Base-by-base conservation (phyloP, 768 basidiomycete genomes). In the Cystobasidium onofrii region DNA sequence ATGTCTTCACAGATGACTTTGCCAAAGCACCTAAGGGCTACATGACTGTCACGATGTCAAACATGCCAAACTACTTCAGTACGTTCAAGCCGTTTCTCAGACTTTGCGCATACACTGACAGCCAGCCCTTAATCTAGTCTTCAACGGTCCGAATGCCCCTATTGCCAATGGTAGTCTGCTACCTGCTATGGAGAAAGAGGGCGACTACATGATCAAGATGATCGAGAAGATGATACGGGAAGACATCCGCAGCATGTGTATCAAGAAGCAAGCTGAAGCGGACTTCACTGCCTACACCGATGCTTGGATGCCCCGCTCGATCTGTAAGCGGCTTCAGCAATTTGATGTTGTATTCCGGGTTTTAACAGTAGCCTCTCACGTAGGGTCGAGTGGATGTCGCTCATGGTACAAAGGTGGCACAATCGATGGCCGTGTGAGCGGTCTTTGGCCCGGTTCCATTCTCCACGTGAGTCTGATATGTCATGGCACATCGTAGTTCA, bases 51-150 rank as follows among this genome's bases (percentile, higher is more conserved):
- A 65, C 74, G 39, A 64, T 73, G 72, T 52, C 60, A 36, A 31
- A 63, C 29, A 63, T 73, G 72, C 72, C 72, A 29, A 73, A 73
- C 44, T 73, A 73, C 50, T 73, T 63, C 43, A 67, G 57, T 60
- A 27, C 4, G 57, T 34, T n/a, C n/a, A n/a, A n/a, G n/a, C n/a
- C n/a, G n/a, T n/a, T n/a, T n/a, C n/a, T n/a, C n/a, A n/a, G n/a
- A n/a, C n/a, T n/a, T n/a, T n/a, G n/a, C n/a, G n/a, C n/a, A n/a
- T n/a, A n/a, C n/a, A n/a, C n/a, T n/a, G n/a, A n/a, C n/a, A n/a
- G 2, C 15, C 12, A 3, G 25, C 25, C 4, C n/a, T 50, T 7
- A 12, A 7, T 50, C 4, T 13, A 60, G 72, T 73, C 62, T 73
- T 73, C 72, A 73, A 73, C 31, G 72, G 72, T n/a, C 72, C 72